phyloP scores from a whole-genome alignment of 139 green algal genomes.

The Dunaliella primolecta region DNA sequence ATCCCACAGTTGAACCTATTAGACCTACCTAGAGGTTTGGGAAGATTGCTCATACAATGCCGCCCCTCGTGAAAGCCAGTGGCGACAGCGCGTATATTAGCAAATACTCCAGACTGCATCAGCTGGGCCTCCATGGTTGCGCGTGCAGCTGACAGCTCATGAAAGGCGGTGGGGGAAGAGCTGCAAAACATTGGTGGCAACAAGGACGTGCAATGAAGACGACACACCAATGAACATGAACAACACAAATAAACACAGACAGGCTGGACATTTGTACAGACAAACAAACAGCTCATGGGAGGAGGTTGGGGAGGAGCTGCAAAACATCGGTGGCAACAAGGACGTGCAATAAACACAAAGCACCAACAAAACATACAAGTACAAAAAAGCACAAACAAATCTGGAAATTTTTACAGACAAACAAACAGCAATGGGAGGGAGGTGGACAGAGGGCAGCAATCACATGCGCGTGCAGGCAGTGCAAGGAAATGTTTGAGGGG shows the following conservation, averaged over 20 bases:
- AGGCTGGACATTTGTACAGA: no score
- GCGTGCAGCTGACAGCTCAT: conserved; percentile 27
- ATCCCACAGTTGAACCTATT: no score
- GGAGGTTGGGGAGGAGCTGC: conserved; percentile 26
- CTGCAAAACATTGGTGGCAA: conserved; percentile 15
- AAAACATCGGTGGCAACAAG: no score
- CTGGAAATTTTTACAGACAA: no score
- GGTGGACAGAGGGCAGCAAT: conserved; percentile 21
- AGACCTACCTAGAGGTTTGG: conserved; percentile 19
- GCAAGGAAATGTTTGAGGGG: no score
- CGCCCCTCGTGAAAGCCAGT: not conserved
- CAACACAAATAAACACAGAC: no score
- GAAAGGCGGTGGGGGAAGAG: conserved; percentile 35
- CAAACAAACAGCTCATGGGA: conserved; percentile 44
- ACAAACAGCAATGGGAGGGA: conserved; percentile 40
- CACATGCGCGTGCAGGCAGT: no score
- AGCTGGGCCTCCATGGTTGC: conserved; percentile 10
- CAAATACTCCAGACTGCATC: conserved; percentile 21
- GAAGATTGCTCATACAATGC: conserved; percentile 1
- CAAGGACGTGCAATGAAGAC: no score
- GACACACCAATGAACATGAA: no score
- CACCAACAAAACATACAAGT: no score
- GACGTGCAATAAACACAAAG: no score
- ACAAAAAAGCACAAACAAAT: no score
- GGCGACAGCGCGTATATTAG: conserved; percentile 15